A percentile compares a stretch with the other conserved stretches of the same genome.
phyloP scores from a whole-genome alignment of 306 rosid species.

The Quillaja saponaria region DNA sequence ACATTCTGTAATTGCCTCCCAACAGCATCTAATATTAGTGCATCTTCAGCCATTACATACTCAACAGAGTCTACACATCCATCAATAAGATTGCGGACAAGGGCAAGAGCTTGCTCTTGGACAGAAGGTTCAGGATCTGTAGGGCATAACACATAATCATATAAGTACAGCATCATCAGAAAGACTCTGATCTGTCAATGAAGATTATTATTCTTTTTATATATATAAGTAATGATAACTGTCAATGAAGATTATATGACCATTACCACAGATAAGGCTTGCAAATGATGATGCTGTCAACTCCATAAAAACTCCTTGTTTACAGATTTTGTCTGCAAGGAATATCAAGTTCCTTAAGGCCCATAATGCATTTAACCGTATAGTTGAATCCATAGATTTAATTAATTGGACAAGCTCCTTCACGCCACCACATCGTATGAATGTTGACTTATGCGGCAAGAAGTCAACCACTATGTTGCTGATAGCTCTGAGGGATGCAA shows the following conservation, averaged over 20 bases:
- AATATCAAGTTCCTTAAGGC: constrained; percentile 86
- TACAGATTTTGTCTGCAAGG: constrained; percentile 69
- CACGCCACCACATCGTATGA: constrained; percentile 75
- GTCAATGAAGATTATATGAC: constrained; percentile 20
- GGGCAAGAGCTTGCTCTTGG: constrained; percentile 84
- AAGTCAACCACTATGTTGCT: constrained; percentile 87
- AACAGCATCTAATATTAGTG: constrained; percentile 70
- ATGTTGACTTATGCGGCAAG: constrained; percentile 50
- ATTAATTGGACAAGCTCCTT: constrained; percentile 79
- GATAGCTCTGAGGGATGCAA: constrained; percentile 81
- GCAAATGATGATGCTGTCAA: constrained; percentile 72
- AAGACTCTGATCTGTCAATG: constrained; percentile 24
- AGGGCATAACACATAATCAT: constrained; percentile 22
- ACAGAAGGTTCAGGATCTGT: constrained; percentile 86
- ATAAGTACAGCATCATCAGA: constrained; percentile 14
- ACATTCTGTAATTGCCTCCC: constrained; percentile 66
- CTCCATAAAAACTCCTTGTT: constrained; percentile 62
- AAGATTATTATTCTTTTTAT: no score
- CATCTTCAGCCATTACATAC: constrained; percentile 72
- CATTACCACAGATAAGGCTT: constrained; percentile 76
- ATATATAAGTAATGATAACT: no score
- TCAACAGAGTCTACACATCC: constrained; percentile 68
- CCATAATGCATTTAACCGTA: constrained; percentile 79
- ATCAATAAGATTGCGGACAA: constrained; percentile 86
- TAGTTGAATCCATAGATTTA: constrained; percentile 78